Evolutionary conservation across 1,284 basidiomycete genomes (phyloP).

Genomic region (Cutaneotrichosporon dermatis): DNA sequence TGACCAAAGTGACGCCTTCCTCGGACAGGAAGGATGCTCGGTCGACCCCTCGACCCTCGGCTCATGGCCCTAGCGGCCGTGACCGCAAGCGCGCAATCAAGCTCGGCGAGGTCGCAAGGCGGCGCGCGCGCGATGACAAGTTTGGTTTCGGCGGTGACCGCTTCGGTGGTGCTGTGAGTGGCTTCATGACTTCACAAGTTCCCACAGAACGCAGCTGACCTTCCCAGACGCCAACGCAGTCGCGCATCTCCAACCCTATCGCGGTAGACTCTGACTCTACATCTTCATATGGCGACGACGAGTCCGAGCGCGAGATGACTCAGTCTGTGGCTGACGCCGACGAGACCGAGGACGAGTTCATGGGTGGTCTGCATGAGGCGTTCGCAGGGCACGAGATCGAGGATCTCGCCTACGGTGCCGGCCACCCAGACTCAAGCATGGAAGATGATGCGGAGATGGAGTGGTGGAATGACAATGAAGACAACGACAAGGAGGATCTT

Average conservation of each 20-base stretch:
- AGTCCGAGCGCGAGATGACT: constrained; percentile 31
- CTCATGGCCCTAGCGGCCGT: constrained; percentile 29
- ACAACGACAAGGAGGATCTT: background rate
- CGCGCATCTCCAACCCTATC: constrained; percentile 12
- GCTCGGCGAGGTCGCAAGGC: constrained; percentile 34
- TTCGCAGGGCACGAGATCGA: constrained; percentile 45
- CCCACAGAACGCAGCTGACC: background rate
- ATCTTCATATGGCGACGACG: constrained; percentile 43
- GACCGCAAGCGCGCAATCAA: constrained; percentile 39
- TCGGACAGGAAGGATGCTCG: constrained; percentile 1
- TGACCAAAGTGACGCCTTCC: constrained; percentile 8
- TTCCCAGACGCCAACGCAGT: constrained; percentile 17
- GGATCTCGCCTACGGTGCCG: constrained; percentile 44
- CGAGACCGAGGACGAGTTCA: constrained; percentile 33
- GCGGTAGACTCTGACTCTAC: constrained; percentile 29
- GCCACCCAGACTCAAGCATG: constrained; percentile 26
- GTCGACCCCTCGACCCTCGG: constrained; percentile 15
- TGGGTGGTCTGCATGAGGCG: constrained; percentile 34
- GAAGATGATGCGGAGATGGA: constrained; percentile 25
- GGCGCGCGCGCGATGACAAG: constrained; percentile 42
- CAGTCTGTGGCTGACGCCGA: constrained; percentile 9
- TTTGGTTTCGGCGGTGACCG: constrained; percentile 31
- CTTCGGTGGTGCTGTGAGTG: constrained; percentile 19
- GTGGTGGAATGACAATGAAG: constrained; percentile 33
- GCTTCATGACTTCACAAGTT: too few relatives aligned